Base-by-base conservation (phyloP, 768 basidiomycete genomes). In the Kwoniella bestiolae region DNA sequence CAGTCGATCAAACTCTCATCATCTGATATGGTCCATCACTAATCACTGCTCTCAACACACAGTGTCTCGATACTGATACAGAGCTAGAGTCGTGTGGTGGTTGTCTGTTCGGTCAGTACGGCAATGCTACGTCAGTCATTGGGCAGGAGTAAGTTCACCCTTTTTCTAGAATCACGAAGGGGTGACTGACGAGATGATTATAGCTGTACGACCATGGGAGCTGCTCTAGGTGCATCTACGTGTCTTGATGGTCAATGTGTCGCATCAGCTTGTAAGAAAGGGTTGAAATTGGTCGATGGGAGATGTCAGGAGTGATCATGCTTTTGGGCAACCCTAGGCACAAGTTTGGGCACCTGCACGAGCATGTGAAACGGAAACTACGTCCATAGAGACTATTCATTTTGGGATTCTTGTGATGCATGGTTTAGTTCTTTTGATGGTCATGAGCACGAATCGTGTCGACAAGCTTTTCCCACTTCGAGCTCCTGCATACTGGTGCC, bases 161-260 rank as follows among this genome's bases (percentile, higher is more conserved):
- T 31, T 1, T 28, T 1, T 12, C 23, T 9, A n/a, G 5, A 18
- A 5, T 45, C 41, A 16, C 47, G 2, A 28, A 9, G 14, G 25
- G 7, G 7, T 46, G 0, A 3, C 11, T 31, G 9, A 28, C 46
- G n/a, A 44, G 41, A 56, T 56, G 23, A 26, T 11, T 28, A 3
- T 34, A 65, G 64, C 31, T 65, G 64, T 38, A 45, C 64, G 12
- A 57, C 9, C 21, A 65, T 55, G 2, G 64, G 57, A 2, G 50
- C 57, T 26, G 52, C 28, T 1, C 35, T 63, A 2, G 64, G 64
- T 23, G 50, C 56, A 2, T 46, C 64, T 5, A 60, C 56, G 18
- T 65, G 64, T 41, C 8, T 53, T 12, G 25, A 51, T 18, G 64
- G 64, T 18, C 64, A 53, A 26, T 65, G 64, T 46, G 51, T 65